These are phyloP conservation scores for Auriscalpium orientale DNA, from an alignment of 768 basidiomycete genomes.

Conservation along the genomic window DNA sequence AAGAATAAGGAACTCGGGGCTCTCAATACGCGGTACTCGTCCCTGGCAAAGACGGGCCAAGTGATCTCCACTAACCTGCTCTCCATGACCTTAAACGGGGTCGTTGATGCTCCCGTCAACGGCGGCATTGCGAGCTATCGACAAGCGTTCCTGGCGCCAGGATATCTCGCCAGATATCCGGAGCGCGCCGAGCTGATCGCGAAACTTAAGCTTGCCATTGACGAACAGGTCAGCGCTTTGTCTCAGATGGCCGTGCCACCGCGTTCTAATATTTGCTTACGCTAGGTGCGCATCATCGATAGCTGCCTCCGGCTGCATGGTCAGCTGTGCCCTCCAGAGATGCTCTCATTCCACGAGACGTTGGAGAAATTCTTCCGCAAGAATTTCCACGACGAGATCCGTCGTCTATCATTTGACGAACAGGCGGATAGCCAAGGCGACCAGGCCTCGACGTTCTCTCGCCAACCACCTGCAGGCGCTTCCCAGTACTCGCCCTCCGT, in stretches of 20 bases:
- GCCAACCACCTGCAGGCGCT: conserved; percentile 1
- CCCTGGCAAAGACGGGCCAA: conserved; percentile 71
- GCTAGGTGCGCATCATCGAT: conserved; percentile 71
- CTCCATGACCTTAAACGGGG: conserved; percentile 80
- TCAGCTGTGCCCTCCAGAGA: conserved; percentile 75
- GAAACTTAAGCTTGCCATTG: conserved; percentile 65
- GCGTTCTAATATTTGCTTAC: not conserved
- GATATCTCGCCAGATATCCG: conserved; percentile 60
- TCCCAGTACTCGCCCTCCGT: conserved; percentile 7
- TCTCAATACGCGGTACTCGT: conserved; percentile 63
- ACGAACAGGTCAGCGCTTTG: conserved; percentile 58
- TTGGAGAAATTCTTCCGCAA: conserved; percentile 79
- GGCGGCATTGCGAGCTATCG: conserved; percentile 76
- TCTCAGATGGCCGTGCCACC: not conserved
- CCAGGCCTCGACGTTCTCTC: conserved; percentile 8
- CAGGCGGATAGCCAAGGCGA: conserved; percentile 34
- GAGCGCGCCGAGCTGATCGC: conserved; percentile 66
- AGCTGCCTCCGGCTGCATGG: conserved; percentile 80
- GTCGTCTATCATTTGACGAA: conserved; percentile 55
- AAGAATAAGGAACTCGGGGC: conserved; percentile 73
- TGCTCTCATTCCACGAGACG: conserved; percentile 88
- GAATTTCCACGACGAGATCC: conserved; percentile 79
- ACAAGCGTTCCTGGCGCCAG: conserved; percentile 63
- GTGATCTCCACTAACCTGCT: conserved; percentile 70
- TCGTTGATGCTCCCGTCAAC: conserved; percentile 75